These are phyloP conservation scores for Piromyces finnis DNA, from an alignment of 192 early-diverging fungal genomes.

Conservation along the genomic window DNA sequence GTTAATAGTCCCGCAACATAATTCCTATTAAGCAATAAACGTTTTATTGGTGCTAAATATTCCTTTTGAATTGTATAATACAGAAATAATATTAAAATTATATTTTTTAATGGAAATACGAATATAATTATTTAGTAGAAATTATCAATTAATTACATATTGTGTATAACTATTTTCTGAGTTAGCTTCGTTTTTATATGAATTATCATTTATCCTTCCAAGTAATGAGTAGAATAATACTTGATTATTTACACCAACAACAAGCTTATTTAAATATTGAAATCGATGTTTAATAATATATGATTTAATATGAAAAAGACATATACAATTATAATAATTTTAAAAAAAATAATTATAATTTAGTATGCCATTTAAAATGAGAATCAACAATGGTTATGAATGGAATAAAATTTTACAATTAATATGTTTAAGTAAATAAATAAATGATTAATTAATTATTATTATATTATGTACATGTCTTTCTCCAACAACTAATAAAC, in stretches of 20 bases:
- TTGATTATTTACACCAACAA: background rate
- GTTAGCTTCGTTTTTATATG: background rate
- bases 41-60: constrained; percentile 8
- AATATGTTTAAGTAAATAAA: too few species aligned
- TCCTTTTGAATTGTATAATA: constrained; percentile 3
- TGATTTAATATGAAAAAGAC: too few species aligned
- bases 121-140: too few species aligned
- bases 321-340: too few species aligned
- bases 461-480: background rate
- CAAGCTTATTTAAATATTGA: background rate
- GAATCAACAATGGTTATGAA: too few species aligned
- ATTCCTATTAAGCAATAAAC: constrained; percentile 9
- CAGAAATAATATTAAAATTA: background rate
- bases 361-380: too few species aligned
- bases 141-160: background rate
- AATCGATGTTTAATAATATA: too few species aligned
- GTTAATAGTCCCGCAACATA: constrained; percentile 12
- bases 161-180: background rate
- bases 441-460: too few species aligned
- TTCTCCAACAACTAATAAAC: background rate
- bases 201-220: background rate
- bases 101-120: too few species aligned
- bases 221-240: background rate
- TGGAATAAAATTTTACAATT: too few species aligned
- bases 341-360: too few species aligned